These are phyloP conservation scores for Candida palmyrensis DNA, from an alignment of 805 yeast genomes.

Conservation along the genomic window DNA sequence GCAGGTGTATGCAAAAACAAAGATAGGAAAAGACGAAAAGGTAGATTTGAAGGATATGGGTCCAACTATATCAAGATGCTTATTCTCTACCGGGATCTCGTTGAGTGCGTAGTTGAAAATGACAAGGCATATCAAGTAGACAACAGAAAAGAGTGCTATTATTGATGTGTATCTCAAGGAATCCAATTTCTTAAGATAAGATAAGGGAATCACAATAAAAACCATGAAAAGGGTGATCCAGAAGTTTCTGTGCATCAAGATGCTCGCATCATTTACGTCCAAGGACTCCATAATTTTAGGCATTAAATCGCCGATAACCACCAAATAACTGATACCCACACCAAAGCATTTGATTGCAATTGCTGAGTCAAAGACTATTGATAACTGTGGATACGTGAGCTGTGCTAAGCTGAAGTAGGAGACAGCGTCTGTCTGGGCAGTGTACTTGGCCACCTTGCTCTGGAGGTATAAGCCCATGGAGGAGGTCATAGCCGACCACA, in stretches of 20 bases:
- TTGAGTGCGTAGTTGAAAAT: slow-evolving; percentile 41
- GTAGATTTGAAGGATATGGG: slow-evolving; percentile 35
- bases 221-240: slow-evolving; percentile 52
- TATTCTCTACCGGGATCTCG: slow-evolving; percentile 13
- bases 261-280: slow-evolving; percentile 17
- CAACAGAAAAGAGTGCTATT: slow-evolving; percentile 64
- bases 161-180: slow-evolving; percentile 66
- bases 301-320: slow-evolving; percentile 72
- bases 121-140: slow-evolving; percentile 54
- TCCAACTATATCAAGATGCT: slow-evolving; percentile 28
- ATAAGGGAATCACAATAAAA: slow-evolving; percentile 55
- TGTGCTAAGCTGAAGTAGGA: slow-evolving; percentile 42
- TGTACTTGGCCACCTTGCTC: slow-evolving; percentile 48
- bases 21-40: slow-evolving; percentile 64
- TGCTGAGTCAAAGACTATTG: slow-evolving; percentile 68
- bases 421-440: slow-evolving; percentile 37
- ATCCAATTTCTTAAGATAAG: slow-evolving; percentile 58
- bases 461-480: slow-evolving; percentile 61
- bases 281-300: slow-evolving; percentile 48
- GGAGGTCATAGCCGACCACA: slow-evolving; percentile 42
- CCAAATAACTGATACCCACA: slow-evolving; percentile 65
- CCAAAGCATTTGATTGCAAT: slow-evolving; percentile 79
- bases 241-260: slow-evolving; percentile 36
- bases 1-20: slow-evolving; percentile 78
- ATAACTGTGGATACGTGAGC: slow-evolving; percentile 64